Conservation (phyloP, 2,329 filamentous ascomycete genomes). For the Gnomoniopsis sp. region DNA sequence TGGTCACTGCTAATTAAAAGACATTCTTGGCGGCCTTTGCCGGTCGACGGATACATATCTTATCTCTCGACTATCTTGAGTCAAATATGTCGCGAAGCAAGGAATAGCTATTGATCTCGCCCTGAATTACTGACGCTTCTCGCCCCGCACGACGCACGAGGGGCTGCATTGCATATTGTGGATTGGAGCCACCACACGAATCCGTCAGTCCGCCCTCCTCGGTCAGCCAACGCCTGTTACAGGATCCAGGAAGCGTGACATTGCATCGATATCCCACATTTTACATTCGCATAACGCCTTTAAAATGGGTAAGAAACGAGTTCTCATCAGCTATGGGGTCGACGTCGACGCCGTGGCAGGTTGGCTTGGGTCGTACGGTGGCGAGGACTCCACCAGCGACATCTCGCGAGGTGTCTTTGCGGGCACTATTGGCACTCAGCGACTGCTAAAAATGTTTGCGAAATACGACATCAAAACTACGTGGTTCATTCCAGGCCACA, state of each 20-base stretch:
- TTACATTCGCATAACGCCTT: neutral
- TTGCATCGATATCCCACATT: neutral
- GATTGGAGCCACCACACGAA: too few relatives aligned
- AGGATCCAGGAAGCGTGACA: neutral
- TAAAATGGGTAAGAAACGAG: conserved; percentile 34
- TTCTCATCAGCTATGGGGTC: conserved; percentile 27
- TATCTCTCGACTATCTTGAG: too few relatives aligned
- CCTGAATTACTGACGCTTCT: too few relatives aligned
- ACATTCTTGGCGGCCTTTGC: too few relatives aligned
- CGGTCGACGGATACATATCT: too few relatives aligned
- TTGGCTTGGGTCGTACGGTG: conserved; percentile 31
- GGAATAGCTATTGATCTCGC: too few relatives aligned
- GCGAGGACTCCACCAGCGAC: conserved; percentile 30
- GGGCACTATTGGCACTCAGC: conserved; percentile 62
- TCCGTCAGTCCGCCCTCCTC: too few relatives aligned
- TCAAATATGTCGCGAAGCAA: too few relatives aligned
- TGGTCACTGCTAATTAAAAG: too few relatives aligned
- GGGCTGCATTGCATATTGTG: too few relatives aligned
- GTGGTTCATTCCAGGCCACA: conserved; percentile 47
- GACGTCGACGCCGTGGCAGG: conserved; percentile 31
- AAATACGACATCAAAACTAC: conserved; percentile 68
- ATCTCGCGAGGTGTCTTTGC: conserved; percentile 55
- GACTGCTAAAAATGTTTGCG: conserved; percentile 67
- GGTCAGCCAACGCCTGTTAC: too few relatives aligned
- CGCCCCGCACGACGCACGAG: too few relatives aligned